Evolutionary conservation across 441 rosid species (phyloP).

Genomic region (Raphanus hybrid): DNA sequence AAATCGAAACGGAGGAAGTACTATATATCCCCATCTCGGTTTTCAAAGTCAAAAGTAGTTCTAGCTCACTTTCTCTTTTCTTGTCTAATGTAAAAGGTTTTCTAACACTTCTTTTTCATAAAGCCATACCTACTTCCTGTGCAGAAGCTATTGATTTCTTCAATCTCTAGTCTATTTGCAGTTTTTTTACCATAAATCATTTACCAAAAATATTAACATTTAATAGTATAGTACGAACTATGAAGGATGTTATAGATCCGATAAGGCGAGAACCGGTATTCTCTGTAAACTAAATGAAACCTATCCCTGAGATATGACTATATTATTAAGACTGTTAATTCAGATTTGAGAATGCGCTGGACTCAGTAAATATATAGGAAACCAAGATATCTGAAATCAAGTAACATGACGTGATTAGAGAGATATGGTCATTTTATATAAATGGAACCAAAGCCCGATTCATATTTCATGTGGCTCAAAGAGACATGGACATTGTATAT

Average conservation of each 20-base stretch:
- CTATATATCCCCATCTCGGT: constrained; percentile 10
- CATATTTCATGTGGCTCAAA: not conserved
- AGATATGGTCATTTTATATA: not conserved
- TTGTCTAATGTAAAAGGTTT: constrained; percentile 27
- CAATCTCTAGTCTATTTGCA: too few species aligned
- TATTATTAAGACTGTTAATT: not conserved
- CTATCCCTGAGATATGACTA: not conserved
- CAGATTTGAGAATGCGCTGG: not conserved
- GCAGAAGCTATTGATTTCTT: too few species aligned
- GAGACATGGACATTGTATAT: not conserved
- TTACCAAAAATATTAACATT: too few species aligned
- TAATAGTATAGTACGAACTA: too few species aligned
- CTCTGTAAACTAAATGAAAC: not conserved
- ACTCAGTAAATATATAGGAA: not conserved
- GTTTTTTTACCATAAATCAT: too few species aligned
- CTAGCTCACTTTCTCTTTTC: constrained; percentile 17
- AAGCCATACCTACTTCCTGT: constrained; percentile 10
- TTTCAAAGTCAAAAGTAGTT: constrained; percentile 31
- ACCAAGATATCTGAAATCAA: constrained; percentile 6
- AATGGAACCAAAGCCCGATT: not conserved
- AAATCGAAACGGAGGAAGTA: too few species aligned
- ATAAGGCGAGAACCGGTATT: too few species aligned
- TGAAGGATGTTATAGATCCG: too few species aligned
- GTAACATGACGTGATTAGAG: constrained; percentile 12
- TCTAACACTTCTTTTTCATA: not conserved